Evolutionary conservation across 805 yeast genomes (phyloP).

Genomic region (Sungouiella thailandica): DNA sequence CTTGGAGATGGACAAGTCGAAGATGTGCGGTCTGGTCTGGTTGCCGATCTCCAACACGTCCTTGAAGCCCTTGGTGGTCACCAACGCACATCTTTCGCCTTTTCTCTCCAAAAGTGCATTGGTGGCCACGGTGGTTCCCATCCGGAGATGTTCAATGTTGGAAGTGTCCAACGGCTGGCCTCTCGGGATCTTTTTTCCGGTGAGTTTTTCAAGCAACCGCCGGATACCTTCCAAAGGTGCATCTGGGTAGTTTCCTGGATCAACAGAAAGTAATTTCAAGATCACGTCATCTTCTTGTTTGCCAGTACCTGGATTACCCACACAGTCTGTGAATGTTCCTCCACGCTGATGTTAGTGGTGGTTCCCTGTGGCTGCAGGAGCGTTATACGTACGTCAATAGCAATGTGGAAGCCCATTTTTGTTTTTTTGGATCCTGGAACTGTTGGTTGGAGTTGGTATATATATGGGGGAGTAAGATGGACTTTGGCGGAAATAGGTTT

Average conservation of each 20-base stretch:
- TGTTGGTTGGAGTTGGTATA: too few species aligned
- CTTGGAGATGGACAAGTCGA: constrained; percentile 72
- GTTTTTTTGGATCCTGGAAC: neutral
- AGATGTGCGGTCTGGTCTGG: constrained; percentile 86
- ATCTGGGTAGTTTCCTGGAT: constrained; percentile 15
- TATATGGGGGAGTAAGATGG: neutral
- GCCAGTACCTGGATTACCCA: constrained; percentile 17
- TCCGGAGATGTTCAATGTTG: constrained; percentile 16
- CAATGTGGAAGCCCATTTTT: constrained; percentile 14
- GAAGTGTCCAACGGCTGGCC: constrained; percentile 15
- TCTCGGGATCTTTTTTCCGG: constrained; percentile 10
- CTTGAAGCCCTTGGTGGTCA: constrained; percentile 84
- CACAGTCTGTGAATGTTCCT: constrained; percentile 17
- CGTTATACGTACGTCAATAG: constrained; percentile 15
- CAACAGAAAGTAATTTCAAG: constrained; percentile 15
- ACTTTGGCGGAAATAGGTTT: constrained; percentile 2
- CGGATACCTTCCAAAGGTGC: constrained; percentile 17
- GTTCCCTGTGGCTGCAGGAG: too few species aligned
- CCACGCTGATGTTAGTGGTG: constrained; percentile 14
- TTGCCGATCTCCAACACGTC: constrained; percentile 83
- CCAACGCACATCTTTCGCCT: constrained; percentile 81
- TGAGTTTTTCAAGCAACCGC: constrained; percentile 11
- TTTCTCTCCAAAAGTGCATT: constrained; percentile 90
- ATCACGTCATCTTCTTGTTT: constrained; percentile 14
- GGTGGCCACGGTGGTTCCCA: constrained; percentile 57